A percentile compares a stretch with the other conserved stretches of the same genome.
These are phyloP conservation scores for Penicillium odoratum DNA, from an alignment of 495 filamentous ascomycete genomes.

Conservation along the genomic window DNA sequence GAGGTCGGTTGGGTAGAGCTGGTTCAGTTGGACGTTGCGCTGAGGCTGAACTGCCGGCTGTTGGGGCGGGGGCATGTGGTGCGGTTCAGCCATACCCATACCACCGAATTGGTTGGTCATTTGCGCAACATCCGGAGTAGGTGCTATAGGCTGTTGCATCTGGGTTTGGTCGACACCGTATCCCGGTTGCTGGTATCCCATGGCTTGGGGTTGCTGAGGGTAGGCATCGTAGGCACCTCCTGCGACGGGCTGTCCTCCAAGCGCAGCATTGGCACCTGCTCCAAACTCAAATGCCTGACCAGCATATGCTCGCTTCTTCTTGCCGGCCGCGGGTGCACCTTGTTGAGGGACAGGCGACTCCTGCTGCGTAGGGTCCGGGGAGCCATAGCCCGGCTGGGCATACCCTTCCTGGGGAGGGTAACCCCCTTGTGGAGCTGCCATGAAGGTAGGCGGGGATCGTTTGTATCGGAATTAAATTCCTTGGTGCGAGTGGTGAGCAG, in stretches of 20 bases:
- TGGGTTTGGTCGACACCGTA: constrained; percentile 52
- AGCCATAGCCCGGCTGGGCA: constrained; percentile 49
- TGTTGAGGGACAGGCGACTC: constrained; percentile 28
- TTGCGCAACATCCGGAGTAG: constrained; percentile 60
- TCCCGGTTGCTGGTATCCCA: constrained; percentile 54
- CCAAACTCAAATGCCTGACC: constrained; percentile 93
- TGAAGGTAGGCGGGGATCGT: constrained; percentile 27
- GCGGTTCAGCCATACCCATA: constrained; percentile 69
- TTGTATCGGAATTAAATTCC: constrained; percentile 8
- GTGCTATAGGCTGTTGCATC: constrained; percentile 57
- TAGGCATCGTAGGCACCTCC: constrained; percentile 61
- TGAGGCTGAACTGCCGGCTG: constrained; percentile 53
- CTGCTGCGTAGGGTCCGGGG: constrained; percentile 36
- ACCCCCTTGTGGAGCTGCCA: constrained; percentile 64
- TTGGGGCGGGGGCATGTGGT: constrained; percentile 54
- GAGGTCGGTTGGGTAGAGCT: constrained; percentile 88
- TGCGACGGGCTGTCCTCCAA: constrained; percentile 56
- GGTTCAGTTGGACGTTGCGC: constrained; percentile 68
- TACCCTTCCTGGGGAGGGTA: constrained; percentile 59
- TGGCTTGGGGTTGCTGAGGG: constrained; percentile 48
- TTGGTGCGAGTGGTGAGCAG: constrained; percentile 4
- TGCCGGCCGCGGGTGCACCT: constrained; percentile 44
- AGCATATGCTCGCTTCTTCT: constrained; percentile 92
- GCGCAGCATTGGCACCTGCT: constrained; percentile 78
- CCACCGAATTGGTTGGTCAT: constrained; percentile 82